A percentile compares a stretch with the other conserved stretches of the same genome.
phyloP scores from a whole-genome alignment of 2,329 filamentous ascomycete genomes.

The Coleophoma crateriformis region DNA sequence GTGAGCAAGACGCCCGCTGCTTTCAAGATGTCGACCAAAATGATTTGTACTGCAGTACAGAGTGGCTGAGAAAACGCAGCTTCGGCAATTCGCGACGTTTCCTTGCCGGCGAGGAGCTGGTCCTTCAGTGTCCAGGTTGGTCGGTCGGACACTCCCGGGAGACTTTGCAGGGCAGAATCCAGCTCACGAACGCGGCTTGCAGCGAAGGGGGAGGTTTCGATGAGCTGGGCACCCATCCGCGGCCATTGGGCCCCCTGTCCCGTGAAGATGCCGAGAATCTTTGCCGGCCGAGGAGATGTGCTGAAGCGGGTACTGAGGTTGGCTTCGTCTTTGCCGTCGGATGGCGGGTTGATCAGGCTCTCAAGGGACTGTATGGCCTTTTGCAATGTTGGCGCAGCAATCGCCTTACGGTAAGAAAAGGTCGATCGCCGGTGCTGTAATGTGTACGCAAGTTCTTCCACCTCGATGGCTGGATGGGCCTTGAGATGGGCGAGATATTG shows the following conservation, averaged over 20 bases:
- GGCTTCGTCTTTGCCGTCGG: background rate
- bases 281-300: slow-evolving; percentile 2
- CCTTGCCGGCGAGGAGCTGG: slow-evolving; percentile 16
- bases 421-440: slow-evolving; percentile 1
- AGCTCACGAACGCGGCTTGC: background rate
- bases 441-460: slow-evolving; percentile 7
- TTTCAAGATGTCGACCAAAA: slow-evolving; percentile 12
- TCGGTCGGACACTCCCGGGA: background rate
- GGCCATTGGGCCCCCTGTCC: slow-evolving; percentile 17
- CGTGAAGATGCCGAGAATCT: slow-evolving; percentile 9
- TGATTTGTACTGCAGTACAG: slow-evolving; percentile 15
- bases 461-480: background rate
- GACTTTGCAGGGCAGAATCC: background rate
- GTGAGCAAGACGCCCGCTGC: slow-evolving; percentile 6
- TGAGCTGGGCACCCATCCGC: slow-evolving; percentile 4
- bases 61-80: slow-evolving; percentile 4
- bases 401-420: background rate
- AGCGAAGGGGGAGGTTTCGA: background rate
- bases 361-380: background rate
- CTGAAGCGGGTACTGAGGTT: slow-evolving; percentile 1
- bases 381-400: background rate
- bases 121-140: background rate
- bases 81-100: slow-evolving; percentile 6
- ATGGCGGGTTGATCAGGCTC: background rate
- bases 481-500: slow-evolving; percentile 1